A percentile compares a stretch with the other conserved stretches of the same genome.
Conservation (phyloP, 495 filamentous ascomycete species). For the Rostrohypoxylon terebratum region DNA sequence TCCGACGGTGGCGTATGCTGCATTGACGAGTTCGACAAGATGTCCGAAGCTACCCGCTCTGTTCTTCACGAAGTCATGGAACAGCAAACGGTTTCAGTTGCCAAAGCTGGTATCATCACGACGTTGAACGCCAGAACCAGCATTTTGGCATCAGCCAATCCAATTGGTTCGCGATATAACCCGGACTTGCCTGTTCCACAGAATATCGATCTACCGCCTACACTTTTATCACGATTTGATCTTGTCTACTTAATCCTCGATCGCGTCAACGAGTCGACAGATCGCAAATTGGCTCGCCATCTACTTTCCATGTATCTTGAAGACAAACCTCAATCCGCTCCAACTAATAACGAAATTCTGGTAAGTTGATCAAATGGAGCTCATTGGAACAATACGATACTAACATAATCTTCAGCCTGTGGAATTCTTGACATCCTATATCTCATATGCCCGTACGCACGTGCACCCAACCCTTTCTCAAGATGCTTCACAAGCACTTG, state of each 20-base stretch:
- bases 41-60: slow-evolving; percentile 94
- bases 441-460: slow-evolving; percentile 93
- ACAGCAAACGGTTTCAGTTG: slow-evolving; percentile 98
- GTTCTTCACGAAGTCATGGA: slow-evolving; percentile 99
- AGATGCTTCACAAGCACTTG: slow-evolving; percentile 81
- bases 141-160: slow-evolving; percentile 96
- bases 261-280: slow-evolving; percentile 86
- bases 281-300: slow-evolving; percentile 90
- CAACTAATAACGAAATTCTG: slow-evolving; percentile 72
- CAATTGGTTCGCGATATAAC: slow-evolving; percentile 97
- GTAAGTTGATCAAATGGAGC: slow-evolving; percentile 63
- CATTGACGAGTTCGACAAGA: slow-evolving; percentile 99
- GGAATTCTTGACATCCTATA: slow-evolving; percentile 95
- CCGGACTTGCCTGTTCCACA: slow-evolving; percentile 94
- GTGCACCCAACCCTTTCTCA: slow-evolving; percentile 83
- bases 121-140: slow-evolving; percentile 94
- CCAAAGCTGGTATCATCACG: slow-evolving; percentile 98
- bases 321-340: slow-evolving; percentile 89
- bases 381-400: slow-evolving; percentile 24
- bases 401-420: slow-evolving; percentile 71
- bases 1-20: slow-evolving; percentile 98
- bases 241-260: slow-evolving; percentile 97
- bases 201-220: slow-evolving; percentile 97
- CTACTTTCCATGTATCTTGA: slow-evolving; percentile 97
- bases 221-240: slow-evolving; percentile 94